Evolutionary conservation across 75 land plant species (phyloP), one percentile per base, ranked within the genome.

Genomic region (Pseudotsuga menziesii): DNA sequence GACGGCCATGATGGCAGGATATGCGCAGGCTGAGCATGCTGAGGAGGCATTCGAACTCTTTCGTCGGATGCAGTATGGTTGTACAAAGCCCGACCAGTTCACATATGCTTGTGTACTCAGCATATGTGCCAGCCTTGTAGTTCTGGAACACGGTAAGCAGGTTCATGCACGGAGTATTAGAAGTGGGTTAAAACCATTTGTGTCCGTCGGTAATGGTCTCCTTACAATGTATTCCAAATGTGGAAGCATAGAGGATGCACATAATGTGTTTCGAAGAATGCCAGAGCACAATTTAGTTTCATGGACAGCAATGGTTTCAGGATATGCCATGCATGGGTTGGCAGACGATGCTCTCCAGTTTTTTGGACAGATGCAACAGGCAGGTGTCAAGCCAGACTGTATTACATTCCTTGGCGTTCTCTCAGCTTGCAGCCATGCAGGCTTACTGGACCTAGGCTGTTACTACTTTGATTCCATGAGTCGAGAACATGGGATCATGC

Each of bases 341-440:
- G 62, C 20, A 55, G 48, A 69, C 20, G 77, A 83, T 66, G 83
- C 72, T 19, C 5, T 76, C 11, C 58, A 20, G 12, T 48, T 76
- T 62, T 81, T 81, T 62, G 70, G 63, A 44, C 60, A 77, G 69
- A 58, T 41, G 15, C 22, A 71, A 63, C 26, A 48, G 29, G 52
- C 5, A 22, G 83, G 83, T 17, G 48, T 83, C 19, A 39, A 52
- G 17, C 85, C 85, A 48, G 54, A 48, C 54, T 48, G 75, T 5
- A 75, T 85, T n/a, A 78, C 89, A 16, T 83, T 84, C 71, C 11
- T 85, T 27, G 73, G 74, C 36, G 75, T 87, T 15, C 74, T 91
- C 48, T 83, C 85, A 57, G 92, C 92, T 29, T 89, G 93, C 66
- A 85, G 93, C 29, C 94, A 92, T 79, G 80, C 67, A 60, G 94